Percentiles rank a stretch among this genome's conserved stretches.
phyloP scores from a whole-genome alignment of 441 rosid genomes.

The Theobroma grandiflorum region DNA sequence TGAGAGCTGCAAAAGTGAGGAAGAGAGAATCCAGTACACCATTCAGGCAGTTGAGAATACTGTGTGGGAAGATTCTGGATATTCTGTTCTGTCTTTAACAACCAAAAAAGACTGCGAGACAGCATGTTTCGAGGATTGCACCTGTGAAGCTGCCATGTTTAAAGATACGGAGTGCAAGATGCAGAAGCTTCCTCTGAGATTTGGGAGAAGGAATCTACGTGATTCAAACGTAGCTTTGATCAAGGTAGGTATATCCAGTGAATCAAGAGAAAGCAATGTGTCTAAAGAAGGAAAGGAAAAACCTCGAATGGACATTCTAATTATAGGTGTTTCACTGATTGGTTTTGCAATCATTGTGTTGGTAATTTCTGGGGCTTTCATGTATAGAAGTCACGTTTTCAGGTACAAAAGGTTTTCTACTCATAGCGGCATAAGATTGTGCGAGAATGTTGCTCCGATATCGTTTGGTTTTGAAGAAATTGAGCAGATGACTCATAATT shows the following conservation, averaged over 20 bases:
- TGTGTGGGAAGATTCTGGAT: background rate
- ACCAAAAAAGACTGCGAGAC: background rate
- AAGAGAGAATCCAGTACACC: background rate
- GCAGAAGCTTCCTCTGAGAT: conserved; percentile 4
- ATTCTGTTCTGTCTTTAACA: background rate
- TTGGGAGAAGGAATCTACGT: background rate
- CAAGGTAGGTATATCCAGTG: conserved; percentile 24
- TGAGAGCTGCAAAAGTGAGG: background rate
- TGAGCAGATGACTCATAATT: background rate
- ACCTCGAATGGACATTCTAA: background rate
- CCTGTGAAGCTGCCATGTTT: conserved; percentile 21
- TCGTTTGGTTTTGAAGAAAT: background rate
- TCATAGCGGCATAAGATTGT: background rate
- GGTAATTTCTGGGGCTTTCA: background rate
- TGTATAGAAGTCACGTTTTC: background rate
- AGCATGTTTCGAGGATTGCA: background rate
- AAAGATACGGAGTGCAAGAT: background rate
- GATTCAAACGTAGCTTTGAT: conserved; percentile 30
- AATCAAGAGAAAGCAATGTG: background rate
- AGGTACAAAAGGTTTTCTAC: background rate
- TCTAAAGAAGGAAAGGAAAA: background rate
- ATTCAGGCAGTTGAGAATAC: background rate
- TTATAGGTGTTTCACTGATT: background rate
- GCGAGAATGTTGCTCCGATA: background rate
- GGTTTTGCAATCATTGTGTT: background rate